These are phyloP conservation scores for Candida berthetii DNA, from an alignment of 805 yeast genomes.

Conservation along the genomic window DNA sequence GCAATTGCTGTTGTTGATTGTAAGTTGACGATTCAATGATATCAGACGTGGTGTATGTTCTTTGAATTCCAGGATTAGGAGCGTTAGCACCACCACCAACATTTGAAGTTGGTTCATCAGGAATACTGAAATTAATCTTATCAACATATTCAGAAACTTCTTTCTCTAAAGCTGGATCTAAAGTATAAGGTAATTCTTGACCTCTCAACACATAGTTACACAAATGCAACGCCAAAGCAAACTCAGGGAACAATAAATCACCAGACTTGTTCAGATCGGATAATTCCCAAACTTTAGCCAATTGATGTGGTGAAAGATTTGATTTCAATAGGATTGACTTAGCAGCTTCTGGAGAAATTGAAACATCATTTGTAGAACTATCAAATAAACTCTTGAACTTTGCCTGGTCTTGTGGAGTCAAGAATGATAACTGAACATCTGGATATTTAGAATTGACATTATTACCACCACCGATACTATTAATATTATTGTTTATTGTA, in stretches of 20 bases:
- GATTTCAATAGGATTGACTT: conserved; percentile 77
- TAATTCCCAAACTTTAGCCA: conserved; percentile 87
- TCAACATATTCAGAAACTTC: conserved; percentile 87
- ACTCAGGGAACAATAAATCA: conserved; percentile 83
- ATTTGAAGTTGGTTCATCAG: conserved; percentile 31
- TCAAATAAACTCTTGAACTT: conserved; percentile 80
- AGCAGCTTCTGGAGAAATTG: conserved; percentile 67
- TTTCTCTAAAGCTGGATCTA: conserved; percentile 68
- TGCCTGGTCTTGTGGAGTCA: conserved; percentile 77
- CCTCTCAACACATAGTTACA: conserved; percentile 77
- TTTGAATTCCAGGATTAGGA: conserved; percentile 3
- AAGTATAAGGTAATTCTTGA: conserved; percentile 61
- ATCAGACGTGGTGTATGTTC: not conserved
- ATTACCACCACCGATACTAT: too few species aligned
- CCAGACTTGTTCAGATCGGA: conserved; percentile 88
- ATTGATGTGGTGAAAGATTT: conserved; percentile 61
- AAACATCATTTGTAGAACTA: conserved; percentile 58
- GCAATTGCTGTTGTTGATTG: conserved; percentile 8
- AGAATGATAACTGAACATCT: conserved; percentile 68
- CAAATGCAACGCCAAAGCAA: conserved; percentile 85
- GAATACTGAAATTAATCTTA: conserved; percentile 72
- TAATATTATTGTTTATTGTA: too few species aligned
- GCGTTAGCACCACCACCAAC: too few species aligned
- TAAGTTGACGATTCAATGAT: not conserved
- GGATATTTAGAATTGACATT: not conserved